These are phyloP conservation scores for Sutorius eximius DNA, from an alignment of 1,284 basidiomycete genomes.

Conservation along the genomic window DNA sequence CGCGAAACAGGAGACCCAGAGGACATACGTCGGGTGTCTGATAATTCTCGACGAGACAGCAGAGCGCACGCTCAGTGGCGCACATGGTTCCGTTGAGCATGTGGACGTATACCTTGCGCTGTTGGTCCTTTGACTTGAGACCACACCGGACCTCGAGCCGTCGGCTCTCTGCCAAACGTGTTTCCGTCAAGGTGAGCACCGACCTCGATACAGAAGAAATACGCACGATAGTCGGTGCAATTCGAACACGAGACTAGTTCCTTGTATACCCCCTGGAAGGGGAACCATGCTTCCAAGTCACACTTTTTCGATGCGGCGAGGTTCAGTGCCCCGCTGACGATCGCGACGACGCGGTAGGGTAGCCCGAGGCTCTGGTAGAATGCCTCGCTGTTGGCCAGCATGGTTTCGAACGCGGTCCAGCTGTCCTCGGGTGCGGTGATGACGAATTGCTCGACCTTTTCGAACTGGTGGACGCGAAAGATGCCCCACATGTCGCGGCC, in stretches of 20 bases:
- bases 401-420: slow-evolving; percentile 91
- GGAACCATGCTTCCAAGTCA: slow-evolving; percentile 99
- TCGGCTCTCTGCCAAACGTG: slow-evolving; percentile 69
- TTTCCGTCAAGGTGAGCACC: background rate
- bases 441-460: slow-evolving; percentile 98
- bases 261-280: slow-evolving; percentile 95
- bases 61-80: slow-evolving; percentile 93
- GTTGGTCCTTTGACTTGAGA: slow-evolving; percentile 82
- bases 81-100: slow-evolving; percentile 98
- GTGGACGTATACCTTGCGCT: slow-evolving; percentile 90
- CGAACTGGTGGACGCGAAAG: slow-evolving; percentile 99
- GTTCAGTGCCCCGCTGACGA: slow-evolving; percentile 96
- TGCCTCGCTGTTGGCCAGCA: slow-evolving; percentile 87
- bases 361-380: slow-evolving; percentile 95
- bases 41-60: slow-evolving; percentile 98
- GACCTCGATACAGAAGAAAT: slow-evolving; percentile 1
- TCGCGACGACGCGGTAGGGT: slow-evolving; percentile 92
- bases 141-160: slow-evolving; percentile 89
- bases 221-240: slow-evolving; percentile 93
- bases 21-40: slow-evolving; percentile 85
- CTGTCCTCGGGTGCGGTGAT: slow-evolving; percentile 93
- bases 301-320: slow-evolving; percentile 97
- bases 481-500: slow-evolving; percentile 99
- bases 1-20: background rate
- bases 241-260: slow-evolving; percentile 92